Base-by-base conservation (phyloP, 352 stramenopile genomes). In the Pythium dissimile region DNA sequence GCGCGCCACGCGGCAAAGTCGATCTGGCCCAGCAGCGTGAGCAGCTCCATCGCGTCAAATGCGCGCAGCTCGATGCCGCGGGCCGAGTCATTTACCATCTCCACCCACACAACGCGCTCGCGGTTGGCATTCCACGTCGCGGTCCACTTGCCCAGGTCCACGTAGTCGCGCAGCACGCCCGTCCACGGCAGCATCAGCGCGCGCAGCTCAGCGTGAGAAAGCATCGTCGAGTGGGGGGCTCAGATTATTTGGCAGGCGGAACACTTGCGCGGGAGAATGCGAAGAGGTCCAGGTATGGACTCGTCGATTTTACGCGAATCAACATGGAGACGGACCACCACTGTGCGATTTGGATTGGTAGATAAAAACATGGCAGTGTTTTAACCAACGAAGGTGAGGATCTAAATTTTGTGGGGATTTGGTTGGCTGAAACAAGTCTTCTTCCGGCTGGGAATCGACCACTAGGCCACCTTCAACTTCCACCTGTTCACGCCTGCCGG, bases 151-250 rank as follows among this genome's bases (percentile, higher is more conserved):
- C 48, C 48, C 18, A 59, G 23, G 27, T 59, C 51, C 38, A 50
- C 26, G 51, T 39, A 48, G 51, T 59, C 51, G 26, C 37, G 51
- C n/a, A 59, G 51, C 38, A 50, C 51, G 38, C 41, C n/a, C 20
- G 45, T 41, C 51, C 51, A 59, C 51, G 51, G 48, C 24, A 55
- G 51, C 51, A 59, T 50, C 6, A 59, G 51, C 51, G 42, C 51
- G 51, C 41, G 41, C 16, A 48, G 39, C 26, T 50, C 41, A 10
- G 35, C 51, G 37, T 26, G 26, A 7, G 38, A 34, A 9, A 28
- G 21, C 37, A 39, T 43, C 4, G n/a, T 53, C 5, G 2, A 13
- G 26, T 1, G 1, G 2, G 12, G n/a, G 8, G 8, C 2, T 2
- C 13, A 11, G 21, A 47, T 26, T 46, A 28, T 15, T 35, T 35